phyloP scores from a whole-genome alignment of 2,329 filamentous ascomycete species.

The Fonsecaea multimorphosa region DNA sequence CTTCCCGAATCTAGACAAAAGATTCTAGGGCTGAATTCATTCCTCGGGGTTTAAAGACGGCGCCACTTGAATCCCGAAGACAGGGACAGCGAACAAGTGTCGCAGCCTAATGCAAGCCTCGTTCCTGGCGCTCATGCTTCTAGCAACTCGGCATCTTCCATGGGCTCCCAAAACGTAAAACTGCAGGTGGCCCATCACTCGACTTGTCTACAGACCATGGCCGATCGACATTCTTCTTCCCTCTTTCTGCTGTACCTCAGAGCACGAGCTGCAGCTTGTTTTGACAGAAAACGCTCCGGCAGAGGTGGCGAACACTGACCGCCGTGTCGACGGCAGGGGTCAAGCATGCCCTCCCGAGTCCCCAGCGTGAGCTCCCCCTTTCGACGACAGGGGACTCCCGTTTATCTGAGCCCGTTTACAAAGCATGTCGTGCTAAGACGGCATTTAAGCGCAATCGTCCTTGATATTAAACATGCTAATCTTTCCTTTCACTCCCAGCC shows the following conservation, averaged over 20 bases:
- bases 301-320: not conserved
- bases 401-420: not conserved
- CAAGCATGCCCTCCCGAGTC: not conserved
- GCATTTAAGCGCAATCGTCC: not conserved
- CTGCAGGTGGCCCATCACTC: not conserved
- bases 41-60: slow-evolving; percentile 14
- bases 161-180: slow-evolving; percentile 6
- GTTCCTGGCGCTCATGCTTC: not conserved
- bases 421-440: not conserved
- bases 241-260: not conserved
- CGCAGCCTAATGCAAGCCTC: slow-evolving; percentile 19
- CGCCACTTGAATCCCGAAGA: slow-evolving; percentile 24
- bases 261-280: not conserved
- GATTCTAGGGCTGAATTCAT: slow-evolving; percentile 1
- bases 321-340: not conserved
- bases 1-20: slow-evolving; percentile 2
- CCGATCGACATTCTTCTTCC: not conserved
- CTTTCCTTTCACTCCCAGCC: not conserved
- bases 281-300: slow-evolving; percentile 12
- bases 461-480: slow-evolving; percentile 2
- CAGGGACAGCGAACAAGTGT: slow-evolving; percentile 5
- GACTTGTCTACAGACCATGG: not conserved
- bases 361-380: not conserved
- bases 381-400: not conserved
- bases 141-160: slow-evolving; percentile 9